Percentiles rank a stretch among this genome's conserved stretches.
These are phyloP conservation scores for Adansonia madagascariensis DNA, from an alignment of 441 rosid species.

Conservation along the genomic window DNA sequence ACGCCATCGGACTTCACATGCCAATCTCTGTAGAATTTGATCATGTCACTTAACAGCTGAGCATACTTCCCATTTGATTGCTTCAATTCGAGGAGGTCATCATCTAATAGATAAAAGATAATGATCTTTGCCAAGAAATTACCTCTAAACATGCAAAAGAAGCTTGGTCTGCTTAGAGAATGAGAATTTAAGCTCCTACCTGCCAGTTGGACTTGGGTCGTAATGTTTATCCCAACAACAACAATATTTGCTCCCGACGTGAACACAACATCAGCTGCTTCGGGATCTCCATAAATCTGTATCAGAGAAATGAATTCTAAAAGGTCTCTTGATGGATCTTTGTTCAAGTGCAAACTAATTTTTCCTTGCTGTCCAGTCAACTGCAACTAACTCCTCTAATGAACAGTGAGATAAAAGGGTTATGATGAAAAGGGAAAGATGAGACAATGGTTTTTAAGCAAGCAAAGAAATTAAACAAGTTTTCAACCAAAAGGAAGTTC, in stretches of 20 bases:
- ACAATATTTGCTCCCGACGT: slow-evolving; percentile 84
- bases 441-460: background rate
- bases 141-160: slow-evolving; percentile 14
- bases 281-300: slow-evolving; percentile 91
- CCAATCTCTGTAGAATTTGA: slow-evolving; percentile 90
- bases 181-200: slow-evolving; percentile 41
- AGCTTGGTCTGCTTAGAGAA: background rate
- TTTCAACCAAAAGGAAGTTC: background rate
- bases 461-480: background rate
- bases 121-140: slow-evolving; percentile 25
- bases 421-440: background rate
- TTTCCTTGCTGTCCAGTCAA: background rate
- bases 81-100: slow-evolving; percentile 58
- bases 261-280: slow-evolving; percentile 96
- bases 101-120: slow-evolving; percentile 46
- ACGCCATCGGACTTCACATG: slow-evolving; percentile 90
- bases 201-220: slow-evolving; percentile 77
- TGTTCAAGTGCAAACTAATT: slow-evolving; percentile 19
- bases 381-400: background rate
- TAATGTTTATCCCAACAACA: slow-evolving; percentile 88
- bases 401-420: background rate
- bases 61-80: slow-evolving; percentile 71
- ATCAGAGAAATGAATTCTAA: slow-evolving; percentile 5
- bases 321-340: background rate
- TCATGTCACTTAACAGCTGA: slow-evolving; percentile 63